Conservation (phyloP, 805 yeast species). For the Hermanozyma aechmeae region DNA sequence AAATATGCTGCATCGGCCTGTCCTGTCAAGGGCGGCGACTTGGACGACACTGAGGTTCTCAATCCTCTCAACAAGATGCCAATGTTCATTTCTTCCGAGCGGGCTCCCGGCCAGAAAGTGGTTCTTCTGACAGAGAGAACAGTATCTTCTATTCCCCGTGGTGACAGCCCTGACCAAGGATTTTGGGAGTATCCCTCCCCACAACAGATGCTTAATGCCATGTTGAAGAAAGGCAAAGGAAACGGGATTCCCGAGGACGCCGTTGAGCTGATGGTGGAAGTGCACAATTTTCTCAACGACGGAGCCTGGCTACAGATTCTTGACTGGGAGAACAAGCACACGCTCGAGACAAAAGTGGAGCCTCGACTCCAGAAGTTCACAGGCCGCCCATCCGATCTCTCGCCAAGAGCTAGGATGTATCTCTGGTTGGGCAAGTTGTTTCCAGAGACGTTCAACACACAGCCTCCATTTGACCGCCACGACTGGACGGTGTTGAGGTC, state of each 20-base stretch:
- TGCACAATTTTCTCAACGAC: constrained; percentile 92
- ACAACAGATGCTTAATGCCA: constrained; percentile 97
- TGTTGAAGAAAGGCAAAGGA: constrained; percentile 87
- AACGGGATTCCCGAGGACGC: constrained; percentile 90
- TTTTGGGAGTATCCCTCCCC: constrained; percentile 99
- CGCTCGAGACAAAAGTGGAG: constrained; percentile 39
- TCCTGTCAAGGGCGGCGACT: constrained; percentile 6
- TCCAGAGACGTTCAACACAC: constrained; percentile 63
- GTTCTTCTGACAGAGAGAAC: constrained; percentile 79
- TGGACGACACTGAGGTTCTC: constrained; percentile 24
- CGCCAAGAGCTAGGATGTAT: constrained; percentile 76
- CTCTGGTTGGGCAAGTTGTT: constrained; percentile 56
- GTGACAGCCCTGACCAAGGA: constrained; percentile 53
- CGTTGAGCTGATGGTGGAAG: constrained; percentile 93
- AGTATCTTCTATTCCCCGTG: constrained; percentile 79
- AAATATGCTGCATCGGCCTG: constrained; percentile 7
- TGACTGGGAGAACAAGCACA: constrained; percentile 79
- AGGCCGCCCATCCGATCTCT: constrained; percentile 81
- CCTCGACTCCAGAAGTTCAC: constrained; percentile 83
- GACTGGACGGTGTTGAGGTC: constrained; percentile 94
- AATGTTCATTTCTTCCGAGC: constrained; percentile 48
- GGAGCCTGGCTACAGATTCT: constrained; percentile 96
- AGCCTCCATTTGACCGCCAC: constrained; percentile 95
- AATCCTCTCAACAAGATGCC: constrained; percentile 94
- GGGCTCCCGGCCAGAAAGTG: constrained; percentile 72